phyloP scores from a whole-genome alignment of 208 protist species.

The Acanthamoeba triangularis region DNA sequence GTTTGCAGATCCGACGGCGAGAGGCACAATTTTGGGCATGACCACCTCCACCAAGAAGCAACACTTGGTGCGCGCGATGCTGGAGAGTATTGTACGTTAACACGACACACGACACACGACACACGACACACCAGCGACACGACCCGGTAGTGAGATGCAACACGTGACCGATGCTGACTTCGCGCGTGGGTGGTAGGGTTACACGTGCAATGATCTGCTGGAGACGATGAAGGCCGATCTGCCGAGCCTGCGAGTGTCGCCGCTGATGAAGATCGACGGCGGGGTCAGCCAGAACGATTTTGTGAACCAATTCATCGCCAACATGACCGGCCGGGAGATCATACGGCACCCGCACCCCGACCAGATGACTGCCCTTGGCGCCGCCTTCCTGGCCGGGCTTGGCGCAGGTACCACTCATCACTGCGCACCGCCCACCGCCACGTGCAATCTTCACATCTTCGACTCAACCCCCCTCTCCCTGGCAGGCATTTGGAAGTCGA shows the following conservation, averaged over 20 bases:
- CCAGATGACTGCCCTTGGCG: constrained; percentile 78
- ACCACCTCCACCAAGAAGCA: constrained; percentile 77
- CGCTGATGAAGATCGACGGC: constrained; percentile 78
- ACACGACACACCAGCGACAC: not conserved
- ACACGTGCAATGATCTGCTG: constrained; percentile 80
- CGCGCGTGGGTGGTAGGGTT: constrained; percentile 19
- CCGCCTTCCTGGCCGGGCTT: constrained; percentile 80
- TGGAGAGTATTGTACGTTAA: constrained; percentile 78
- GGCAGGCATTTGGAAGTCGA: constrained; percentile 80
- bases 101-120: not conserved
- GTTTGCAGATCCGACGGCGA: constrained; percentile 71
- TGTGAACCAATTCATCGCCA: constrained; percentile 80
- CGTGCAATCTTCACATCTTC: not conserved
- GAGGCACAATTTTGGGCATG: constrained; percentile 82
- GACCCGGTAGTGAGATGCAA: too few relatives aligned
- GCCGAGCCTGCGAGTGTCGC: constrained; percentile 84
- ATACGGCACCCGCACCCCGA: constrained; percentile 73
- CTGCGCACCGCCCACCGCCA: not conserved
- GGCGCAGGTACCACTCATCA: constrained; percentile 48
- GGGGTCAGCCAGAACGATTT: constrained; percentile 87
- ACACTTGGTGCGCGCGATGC: constrained; percentile 81
- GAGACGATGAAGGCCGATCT: constrained; percentile 74
- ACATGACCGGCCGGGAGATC: constrained; percentile 78
- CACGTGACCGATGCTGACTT: too few relatives aligned
- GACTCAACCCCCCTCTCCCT: not conserved